Evolutionary conservation across 495 filamentous ascomycete genomes (phyloP), one percentile per base, ranked within the genome.

Genomic region (Neurospora discreta): DNA sequence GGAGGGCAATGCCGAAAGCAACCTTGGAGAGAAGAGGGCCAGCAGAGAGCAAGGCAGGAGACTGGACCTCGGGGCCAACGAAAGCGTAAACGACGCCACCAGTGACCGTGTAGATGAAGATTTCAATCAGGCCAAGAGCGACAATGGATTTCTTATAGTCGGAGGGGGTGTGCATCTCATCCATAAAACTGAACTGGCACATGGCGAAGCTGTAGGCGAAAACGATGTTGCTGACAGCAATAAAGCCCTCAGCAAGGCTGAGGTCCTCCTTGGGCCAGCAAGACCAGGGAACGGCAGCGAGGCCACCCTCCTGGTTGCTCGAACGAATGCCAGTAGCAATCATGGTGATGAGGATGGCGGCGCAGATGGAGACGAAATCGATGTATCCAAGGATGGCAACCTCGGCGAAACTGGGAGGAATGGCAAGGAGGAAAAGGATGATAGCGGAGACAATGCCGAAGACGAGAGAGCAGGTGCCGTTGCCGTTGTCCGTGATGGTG

Each of bases 1-100:
- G 93, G 18, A 93, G 84, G 39, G 92, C 92, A 72, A 96, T 84
- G 20, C 92, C 93, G 76, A 91, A 97, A 3, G 92, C 90, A 43
- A 94, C 79, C 79, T 92, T 93, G 71, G 87, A 86, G 18, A 94
- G 78, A 0, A 87, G 38, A 1, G 82, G 81, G 13, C 87, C 84
- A 10, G 90, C 88, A 0, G 89, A 89, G 18, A 89, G 85, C 0
- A 95, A 85, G 5, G 92, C 91, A 0, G 92, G 92, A 1, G 89
- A 89, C 7, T 81, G 74, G 46, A 95, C 92, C n/a, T 82, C 80
- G 2, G 79, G 78, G n/a, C 93, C 93, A 39, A 89, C 88, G 77
- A 88, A 96, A 79, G 80, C 83, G 82, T 95, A 96, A 73, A 93
- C 89, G 30, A 93, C 82, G 3, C 89, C 84, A 15, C 88, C 89